Evolutionary conservation across 2,329 filamentous ascomycete species (phyloP).

Genomic region (Talaromyces sp.): DNA sequence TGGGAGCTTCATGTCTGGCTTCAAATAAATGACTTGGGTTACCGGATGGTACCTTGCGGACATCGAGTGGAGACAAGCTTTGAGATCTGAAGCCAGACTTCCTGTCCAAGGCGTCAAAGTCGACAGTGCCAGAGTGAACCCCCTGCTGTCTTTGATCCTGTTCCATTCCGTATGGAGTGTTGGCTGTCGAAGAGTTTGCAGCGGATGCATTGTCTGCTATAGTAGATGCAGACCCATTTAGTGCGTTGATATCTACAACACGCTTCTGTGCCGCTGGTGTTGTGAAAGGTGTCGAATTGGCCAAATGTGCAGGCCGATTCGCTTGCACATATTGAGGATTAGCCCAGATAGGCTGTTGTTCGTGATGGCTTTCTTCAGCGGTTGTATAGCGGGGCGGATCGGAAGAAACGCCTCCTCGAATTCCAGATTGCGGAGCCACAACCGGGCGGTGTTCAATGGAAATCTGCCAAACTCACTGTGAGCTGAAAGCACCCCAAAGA

Average conservation of each 20-base stretch:
- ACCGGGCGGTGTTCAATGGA: slow-evolving; percentile 17
- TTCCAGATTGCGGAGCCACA: slow-evolving; percentile 11
- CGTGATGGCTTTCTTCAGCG: slow-evolving; percentile 80
- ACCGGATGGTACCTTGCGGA: slow-evolving; percentile 36
- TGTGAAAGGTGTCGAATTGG: slow-evolving; percentile 34
- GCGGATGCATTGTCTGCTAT: slow-evolving; percentile 44
- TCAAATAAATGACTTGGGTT: slow-evolving; percentile 25
- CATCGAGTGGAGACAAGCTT: slow-evolving; percentile 39
- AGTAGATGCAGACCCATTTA: slow-evolving; percentile 47
- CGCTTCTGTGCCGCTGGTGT: slow-evolving; percentile 47
- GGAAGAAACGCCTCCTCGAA: slow-evolving; percentile 22
- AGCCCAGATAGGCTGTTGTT: slow-evolving; percentile 80
- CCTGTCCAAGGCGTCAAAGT: slow-evolving; percentile 32
- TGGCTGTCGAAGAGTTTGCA: slow-evolving; percentile 42
- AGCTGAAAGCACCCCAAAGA: slow-evolving; percentile 4
- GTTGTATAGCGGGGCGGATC: slow-evolving; percentile 42
- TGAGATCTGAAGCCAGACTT: slow-evolving; percentile 37
- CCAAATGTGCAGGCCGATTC: slow-evolving; percentile 24
- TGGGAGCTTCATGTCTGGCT: slow-evolving; percentile 26
- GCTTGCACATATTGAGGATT: slow-evolving; percentile 73
- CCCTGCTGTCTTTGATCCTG: slow-evolving; percentile 28
- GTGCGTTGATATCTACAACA: slow-evolving; percentile 40
- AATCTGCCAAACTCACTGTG: slow-evolving; percentile 10
- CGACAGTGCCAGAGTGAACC: slow-evolving; percentile 29
- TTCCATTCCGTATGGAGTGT: slow-evolving; percentile 43